Evolutionary conservation across 768 basidiomycete species (phyloP), one percentile per base, ranked within the genome.

Genomic region (Amanita pseudoporphyria): DNA sequence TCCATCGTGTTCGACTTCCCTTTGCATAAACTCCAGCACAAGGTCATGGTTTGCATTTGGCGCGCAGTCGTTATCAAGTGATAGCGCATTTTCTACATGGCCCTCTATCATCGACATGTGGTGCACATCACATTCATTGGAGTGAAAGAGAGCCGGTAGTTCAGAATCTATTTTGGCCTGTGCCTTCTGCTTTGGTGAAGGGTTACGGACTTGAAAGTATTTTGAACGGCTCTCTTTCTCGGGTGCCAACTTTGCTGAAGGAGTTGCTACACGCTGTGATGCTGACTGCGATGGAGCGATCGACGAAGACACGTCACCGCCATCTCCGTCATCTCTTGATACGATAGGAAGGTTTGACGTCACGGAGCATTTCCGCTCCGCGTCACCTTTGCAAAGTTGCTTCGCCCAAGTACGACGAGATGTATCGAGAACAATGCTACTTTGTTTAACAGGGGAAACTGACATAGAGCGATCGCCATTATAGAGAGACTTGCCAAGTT

Each of bases 211-310:
- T 10, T 10, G 41, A 22, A 44, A 45, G 22, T 40, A 40, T 32
- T 47, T 45, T 39, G 45, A 52, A 31, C 21, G 38, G n/a, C 31
- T 42, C 21, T 10, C 41, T 26, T 32, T 30, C 31, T 28, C 32
- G 6, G 18, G 40, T 9, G 9, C 21, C 14, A 18, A 12, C 19
- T 18, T 33, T 7, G 22, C 35, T 24, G 36, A 13, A 10, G 37
- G 24, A 3, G 19, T 9, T 19, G 30, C 13, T 14, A 38, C 40
- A 7, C 26, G 12, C 22, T 63, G 65, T 40, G 65, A 64, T 16
- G 60, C 60, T 18, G 60, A 66, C 35, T 67, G 57, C 18, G 64
- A 65, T n/a, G 65, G 65, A 3, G 53, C 53, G 16, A 65, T 42
- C 38, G 65, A 62, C 6, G 49, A 31, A 5, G 35, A 33, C 9